A percentile compares a stretch with the other conserved stretches of the same genome.
These are phyloP conservation scores for Pythium brachiatum DNA, from an alignment of 352 stramenopile genomes.

Conservation along the genomic window DNA sequence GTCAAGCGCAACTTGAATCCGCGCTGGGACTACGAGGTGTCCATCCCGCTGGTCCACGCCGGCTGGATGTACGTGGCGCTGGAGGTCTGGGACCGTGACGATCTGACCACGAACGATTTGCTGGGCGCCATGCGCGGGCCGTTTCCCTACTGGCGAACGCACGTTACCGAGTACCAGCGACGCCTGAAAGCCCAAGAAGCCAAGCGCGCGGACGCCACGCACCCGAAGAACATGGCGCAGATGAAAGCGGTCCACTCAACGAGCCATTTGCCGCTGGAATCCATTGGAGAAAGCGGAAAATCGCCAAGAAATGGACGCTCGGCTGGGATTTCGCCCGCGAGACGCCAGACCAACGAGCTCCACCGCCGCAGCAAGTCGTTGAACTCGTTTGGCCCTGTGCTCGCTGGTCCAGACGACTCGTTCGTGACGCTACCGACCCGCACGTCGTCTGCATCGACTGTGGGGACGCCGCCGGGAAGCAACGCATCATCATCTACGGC, in stretches of 20 bases:
- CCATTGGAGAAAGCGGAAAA: conserved; percentile 33
- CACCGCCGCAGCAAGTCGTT: conserved; percentile 24
- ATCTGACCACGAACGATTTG: conserved; percentile 63
- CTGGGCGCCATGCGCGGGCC: conserved; percentile 64
- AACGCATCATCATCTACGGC: conserved; percentile 2
- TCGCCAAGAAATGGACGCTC: conserved; percentile 26
- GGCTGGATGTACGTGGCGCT: conserved; percentile 63
- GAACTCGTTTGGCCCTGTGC: conserved; percentile 17
- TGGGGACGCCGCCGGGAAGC: conserved; percentile 5
- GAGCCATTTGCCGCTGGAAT: conserved; percentile 24
- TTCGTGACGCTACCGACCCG: conserved; percentile 1
- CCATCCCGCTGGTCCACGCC: conserved; percentile 53
- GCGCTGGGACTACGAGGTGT: conserved; percentile 65
- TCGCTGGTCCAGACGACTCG: conserved; percentile 5
- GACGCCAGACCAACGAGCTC: conserved; percentile 15
- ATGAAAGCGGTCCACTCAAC: conserved; percentile 25
- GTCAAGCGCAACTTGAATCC: conserved; percentile 74
- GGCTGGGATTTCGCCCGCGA: conserved; percentile 11
- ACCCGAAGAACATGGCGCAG: conserved; percentile 6
- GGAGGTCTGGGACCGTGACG: conserved; percentile 75
- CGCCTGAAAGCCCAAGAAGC: conserved; percentile 14
- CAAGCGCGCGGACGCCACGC: conserved; percentile 6
- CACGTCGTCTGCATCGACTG: conserved; percentile 20
- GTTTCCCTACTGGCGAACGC: conserved; percentile 62
- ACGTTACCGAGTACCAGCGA: conserved; percentile 47